Evolutionary conservation across 495 filamentous ascomycete species (phyloP).

Genomic region (Aspergillus nidulans): DNA sequence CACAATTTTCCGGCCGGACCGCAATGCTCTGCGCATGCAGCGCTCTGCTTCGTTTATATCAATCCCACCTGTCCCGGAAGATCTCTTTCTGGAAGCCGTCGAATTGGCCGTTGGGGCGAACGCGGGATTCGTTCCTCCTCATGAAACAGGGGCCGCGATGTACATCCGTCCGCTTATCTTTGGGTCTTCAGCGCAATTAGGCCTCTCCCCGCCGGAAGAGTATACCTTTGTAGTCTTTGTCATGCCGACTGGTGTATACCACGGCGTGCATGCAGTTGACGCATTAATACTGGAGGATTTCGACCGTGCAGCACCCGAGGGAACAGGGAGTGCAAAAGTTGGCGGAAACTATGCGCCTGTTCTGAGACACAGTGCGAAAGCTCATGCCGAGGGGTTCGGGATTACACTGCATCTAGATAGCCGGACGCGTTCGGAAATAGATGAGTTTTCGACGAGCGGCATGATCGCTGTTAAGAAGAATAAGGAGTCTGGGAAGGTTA

Average conservation of each 20-base stretch:
- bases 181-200: slow-evolving; percentile 74
- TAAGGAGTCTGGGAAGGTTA: slow-evolving; percentile 51
- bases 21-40: slow-evolving; percentile 77
- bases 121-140: slow-evolving; percentile 82
- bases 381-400: slow-evolving; percentile 65
- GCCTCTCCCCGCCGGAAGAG: slow-evolving; percentile 77
- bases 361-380: slow-evolving; percentile 71
- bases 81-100: slow-evolving; percentile 69
- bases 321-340: slow-evolving; percentile 52
- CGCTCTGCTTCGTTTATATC: slow-evolving; percentile 73
- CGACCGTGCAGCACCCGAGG: slow-evolving; percentile 51
- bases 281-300: slow-evolving; percentile 69
- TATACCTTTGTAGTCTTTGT: slow-evolving; percentile 85
- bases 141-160: slow-evolving; percentile 78
- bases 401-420: slow-evolving; percentile 89
- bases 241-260: slow-evolving; percentile 83
- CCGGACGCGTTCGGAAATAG: slow-evolving; percentile 69
- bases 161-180: slow-evolving; percentile 87
- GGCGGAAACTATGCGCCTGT: slow-evolving; percentile 68
- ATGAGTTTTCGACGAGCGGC: slow-evolving; percentile 86
- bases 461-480: slow-evolving; percentile 70
- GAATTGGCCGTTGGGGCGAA: slow-evolving; percentile 76
- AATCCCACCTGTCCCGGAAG: slow-evolving; percentile 68
- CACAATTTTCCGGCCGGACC: slow-evolving; percentile 73
- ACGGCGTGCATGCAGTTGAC: slow-evolving; percentile 75